Base-by-base conservation (phyloP, 176 grass and related monocot species). In the Bromus sterilis region DNA sequence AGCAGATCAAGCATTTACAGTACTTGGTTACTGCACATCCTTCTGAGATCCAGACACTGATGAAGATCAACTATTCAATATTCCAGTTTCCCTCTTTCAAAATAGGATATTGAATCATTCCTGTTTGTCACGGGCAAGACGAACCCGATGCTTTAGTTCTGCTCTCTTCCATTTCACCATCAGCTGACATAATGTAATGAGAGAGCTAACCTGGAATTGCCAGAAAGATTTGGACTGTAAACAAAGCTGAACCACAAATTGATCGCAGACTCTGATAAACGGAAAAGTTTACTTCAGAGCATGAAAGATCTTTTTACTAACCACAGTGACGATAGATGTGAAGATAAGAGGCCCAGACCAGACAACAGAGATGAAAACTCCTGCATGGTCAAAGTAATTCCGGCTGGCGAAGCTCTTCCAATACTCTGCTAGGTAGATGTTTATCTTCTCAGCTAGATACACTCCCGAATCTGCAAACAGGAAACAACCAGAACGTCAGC, bases 91-190 rank as follows among this genome's bases (percentile, higher is more conserved):
- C 21, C 8, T 49, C 16, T 80, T 30, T 10, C 32, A 53, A 21
- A 84, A 69, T 21, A 56, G 15, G 43, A 24, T 21, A n/a, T 24
- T 31, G 11, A 12, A 6, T 87, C 69, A 91, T 20, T 94, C 89
- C 77, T 87, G 36, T 32, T 91, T 94, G 66, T 71, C 78, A 21
- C 48, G 87, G 31, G 78, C 77, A 72, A 94, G 73, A 65, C 46
- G 77, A 72, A 57, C 89, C 34, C 74, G 84, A 73, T 91, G 86
- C 81, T 74, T 89, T 41, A 91, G 87, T 76, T 94, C 92, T 31
- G 84, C 89, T 67, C 64, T 94, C 79, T 94, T 94, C 89, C 87
- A 94, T 83, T 94, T 91, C 43, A 94, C 87, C 63, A 91, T 91
- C 32, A 91, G 49, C 16, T 68, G 61, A 57, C 92, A 91, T 56